Evolutionary conservation across 2,329 filamentous ascomycete genomes (phyloP).

Genomic region (Phaeosphaeriaceae sp.): DNA sequence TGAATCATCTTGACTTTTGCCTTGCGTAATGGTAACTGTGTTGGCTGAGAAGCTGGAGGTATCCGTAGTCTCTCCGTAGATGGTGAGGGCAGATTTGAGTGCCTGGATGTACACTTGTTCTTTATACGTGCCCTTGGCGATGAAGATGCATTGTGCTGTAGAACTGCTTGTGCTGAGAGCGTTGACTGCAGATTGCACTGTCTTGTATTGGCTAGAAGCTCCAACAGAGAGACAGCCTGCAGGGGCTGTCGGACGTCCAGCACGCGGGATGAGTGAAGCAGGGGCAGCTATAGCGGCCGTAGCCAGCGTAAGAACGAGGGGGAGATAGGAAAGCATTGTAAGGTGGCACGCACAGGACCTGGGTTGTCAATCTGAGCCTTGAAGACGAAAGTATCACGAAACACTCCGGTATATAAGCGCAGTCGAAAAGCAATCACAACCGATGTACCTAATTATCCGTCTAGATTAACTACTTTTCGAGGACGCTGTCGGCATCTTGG

Average conservation of each 20-base stretch:
- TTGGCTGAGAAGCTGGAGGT: slow-evolving; percentile 59
- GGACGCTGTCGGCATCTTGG: background rate
- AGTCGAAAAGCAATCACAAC: slow-evolving; percentile 1
- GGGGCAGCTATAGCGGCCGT: slow-evolving; percentile 31
- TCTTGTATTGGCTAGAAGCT: slow-evolving; percentile 53
- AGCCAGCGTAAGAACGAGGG: slow-evolving; percentile 29
- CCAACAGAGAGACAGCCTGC: slow-evolving; percentile 60
- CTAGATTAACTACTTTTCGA: slow-evolving; percentile 6
- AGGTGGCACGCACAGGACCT: background rate
- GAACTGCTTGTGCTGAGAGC: slow-evolving; percentile 62
- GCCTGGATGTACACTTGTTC: slow-evolving; percentile 65
- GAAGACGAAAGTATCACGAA: background rate
- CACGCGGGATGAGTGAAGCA: slow-evolving; percentile 22
- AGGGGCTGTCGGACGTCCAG: slow-evolving; percentile 55
- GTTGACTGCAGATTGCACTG: slow-evolving; percentile 64
- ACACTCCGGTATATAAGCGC: slow-evolving; percentile 5
- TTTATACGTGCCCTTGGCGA: slow-evolving; percentile 65
- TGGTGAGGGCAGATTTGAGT: slow-evolving; percentile 58
- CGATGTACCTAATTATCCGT: slow-evolving; percentile 12
- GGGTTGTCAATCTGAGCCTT: background rate
- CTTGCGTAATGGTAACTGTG: slow-evolving; percentile 62
- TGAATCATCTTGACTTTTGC: slow-evolving; percentile 55
- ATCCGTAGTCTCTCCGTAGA: slow-evolving; percentile 67
- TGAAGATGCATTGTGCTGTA: slow-evolving; percentile 66
- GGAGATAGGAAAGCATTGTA: slow-evolving; percentile 23